A percentile compares a stretch with the other conserved stretches of the same genome.
These are phyloP conservation scores for Mrakia gelida DNA, from an alignment of 768 basidiomycete species.

Conservation along the genomic window DNA sequence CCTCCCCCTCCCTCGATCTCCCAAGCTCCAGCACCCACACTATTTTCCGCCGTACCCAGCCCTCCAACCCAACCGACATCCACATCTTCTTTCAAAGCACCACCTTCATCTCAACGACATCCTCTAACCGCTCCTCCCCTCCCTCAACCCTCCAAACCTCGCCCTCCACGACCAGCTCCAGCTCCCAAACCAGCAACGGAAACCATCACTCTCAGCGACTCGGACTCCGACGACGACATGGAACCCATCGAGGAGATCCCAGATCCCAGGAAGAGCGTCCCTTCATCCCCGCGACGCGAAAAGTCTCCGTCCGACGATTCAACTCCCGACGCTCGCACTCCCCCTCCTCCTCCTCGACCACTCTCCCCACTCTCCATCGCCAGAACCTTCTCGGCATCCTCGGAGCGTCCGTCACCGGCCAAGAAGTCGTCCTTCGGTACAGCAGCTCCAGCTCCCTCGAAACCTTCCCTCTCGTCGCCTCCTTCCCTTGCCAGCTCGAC, in stretches of 20 bases:
- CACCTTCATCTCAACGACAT: neutral
- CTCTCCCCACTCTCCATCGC: slow-evolving; percentile 20
- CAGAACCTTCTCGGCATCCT: slow-evolving; percentile 2
- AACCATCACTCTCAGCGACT: neutral
- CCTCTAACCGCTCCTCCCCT: slow-evolving; percentile 1
- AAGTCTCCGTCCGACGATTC: neutral
- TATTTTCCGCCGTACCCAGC: neutral
- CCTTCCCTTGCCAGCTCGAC: neutral
- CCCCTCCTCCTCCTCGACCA: neutral
- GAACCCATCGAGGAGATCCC: slow-evolving; percentile 42
- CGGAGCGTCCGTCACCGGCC: neutral
- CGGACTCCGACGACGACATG: slow-evolving; percentile 46
- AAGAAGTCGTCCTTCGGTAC: neutral
- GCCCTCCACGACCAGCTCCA: neutral
- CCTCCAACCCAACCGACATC: neutral
- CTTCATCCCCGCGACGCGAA: neutral
- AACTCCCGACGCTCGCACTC: slow-evolving; percentile 18
- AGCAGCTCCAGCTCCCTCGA: neutral
- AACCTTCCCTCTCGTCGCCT: neutral
- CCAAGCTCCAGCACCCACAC: neutral
- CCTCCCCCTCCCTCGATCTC: neutral
- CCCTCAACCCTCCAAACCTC: neutral
- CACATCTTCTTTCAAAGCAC: neutral
- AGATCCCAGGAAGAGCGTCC: slow-evolving; percentile 17
- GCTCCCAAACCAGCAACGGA: neutral